Evolutionary conservation across 1,139 yeast species (phyloP), one percentile per base, ranked within the genome.

Genomic region (Hansenula sp.): DNA sequence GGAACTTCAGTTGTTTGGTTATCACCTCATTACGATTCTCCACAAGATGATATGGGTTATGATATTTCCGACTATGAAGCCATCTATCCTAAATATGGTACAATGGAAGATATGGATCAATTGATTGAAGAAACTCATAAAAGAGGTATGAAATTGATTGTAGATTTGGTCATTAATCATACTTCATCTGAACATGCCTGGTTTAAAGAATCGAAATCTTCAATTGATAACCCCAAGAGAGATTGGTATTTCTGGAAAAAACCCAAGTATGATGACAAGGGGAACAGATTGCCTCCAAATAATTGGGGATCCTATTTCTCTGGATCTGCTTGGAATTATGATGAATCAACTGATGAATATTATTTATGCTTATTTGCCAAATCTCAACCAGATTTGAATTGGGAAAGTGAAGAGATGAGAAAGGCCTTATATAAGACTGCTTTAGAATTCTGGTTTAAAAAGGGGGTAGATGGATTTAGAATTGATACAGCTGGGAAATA

Each of bases 21-120:
- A 47, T 73, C 76, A 27, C 84, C 84, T 33, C 73, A 75, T 67
- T 77, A 70, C 60, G 79, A 75, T 49, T 74, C 81, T 3, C 84
- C 84, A 4, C 79, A 75, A 55, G 76, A 74, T 38, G 84, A 79
- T 55, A 78, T 79, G 84, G 84, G 84, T 2, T 79, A 79, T 58
- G 84, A 79, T 55, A 76, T 79, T 52, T 64, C 76, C 32, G 74
- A 79, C 60, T 79, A 79, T 58, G 69, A 74, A 54, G 68, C 62
- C n/a, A 69, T 79, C 32, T 71, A 77, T 57, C 74, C 77, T 5
- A 66, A 65, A 49, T 79, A 76, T 56, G 84, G 84, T 40, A 70
- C 79, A 11, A 58, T 77, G 60, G 70, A 71, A 42, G 81, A 75
- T 52, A 71, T 74, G 72, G 75, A 76, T 51, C 50, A 58, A 17